Conservation (phyloP, 2,329 filamentous ascomycete genomes). For the Chrysoporthe puriensis region DNA sequence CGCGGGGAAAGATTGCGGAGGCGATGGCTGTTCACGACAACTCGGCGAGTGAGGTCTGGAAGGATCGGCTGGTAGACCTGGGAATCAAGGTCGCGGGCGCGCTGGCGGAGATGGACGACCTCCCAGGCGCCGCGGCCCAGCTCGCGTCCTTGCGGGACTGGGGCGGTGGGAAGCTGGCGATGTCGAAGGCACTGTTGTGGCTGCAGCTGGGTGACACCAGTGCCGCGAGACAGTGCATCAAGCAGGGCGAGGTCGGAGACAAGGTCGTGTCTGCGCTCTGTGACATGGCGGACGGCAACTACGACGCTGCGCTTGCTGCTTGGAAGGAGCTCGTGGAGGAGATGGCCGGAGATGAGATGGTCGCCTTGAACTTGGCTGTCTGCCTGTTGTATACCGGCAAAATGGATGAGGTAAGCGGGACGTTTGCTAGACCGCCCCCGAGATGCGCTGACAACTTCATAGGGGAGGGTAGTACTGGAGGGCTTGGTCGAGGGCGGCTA, state of each 20-base stretch:
- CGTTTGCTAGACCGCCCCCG: background rate
- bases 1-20: slow-evolving; percentile 61
- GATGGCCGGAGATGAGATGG: slow-evolving; percentile 63
- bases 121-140: slow-evolving; percentile 77
- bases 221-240: slow-evolving; percentile 63
- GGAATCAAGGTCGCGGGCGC: slow-evolving; percentile 69
- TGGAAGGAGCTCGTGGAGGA: slow-evolving; percentile 59
- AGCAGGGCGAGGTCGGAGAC: slow-evolving; percentile 42
- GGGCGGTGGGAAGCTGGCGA: slow-evolving; percentile 45
- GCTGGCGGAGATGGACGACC: slow-evolving; percentile 84
- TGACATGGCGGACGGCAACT: slow-evolving; percentile 78
- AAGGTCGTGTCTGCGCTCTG: slow-evolving; percentile 69
- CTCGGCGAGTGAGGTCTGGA: slow-evolving; percentile 69
- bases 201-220: slow-evolving; percentile 78
- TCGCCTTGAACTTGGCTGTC: slow-evolving; percentile 81
- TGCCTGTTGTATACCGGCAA: slow-evolving; percentile 80
- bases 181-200: slow-evolving; percentile 69
- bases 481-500: slow-evolving; percentile 63
- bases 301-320: slow-evolving; percentile 61
- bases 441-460: slow-evolving; percentile 32
- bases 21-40: slow-evolving; percentile 51
- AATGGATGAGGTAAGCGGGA: slow-evolving; percentile 64
- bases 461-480: slow-evolving; percentile 72
- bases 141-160: slow-evolving; percentile 60
- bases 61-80: slow-evolving; percentile 71